These are phyloP conservation scores for Pelargonium myrrhifolium DNA, from an alignment of 441 rosid species.

Conservation along the genomic window DNA sequence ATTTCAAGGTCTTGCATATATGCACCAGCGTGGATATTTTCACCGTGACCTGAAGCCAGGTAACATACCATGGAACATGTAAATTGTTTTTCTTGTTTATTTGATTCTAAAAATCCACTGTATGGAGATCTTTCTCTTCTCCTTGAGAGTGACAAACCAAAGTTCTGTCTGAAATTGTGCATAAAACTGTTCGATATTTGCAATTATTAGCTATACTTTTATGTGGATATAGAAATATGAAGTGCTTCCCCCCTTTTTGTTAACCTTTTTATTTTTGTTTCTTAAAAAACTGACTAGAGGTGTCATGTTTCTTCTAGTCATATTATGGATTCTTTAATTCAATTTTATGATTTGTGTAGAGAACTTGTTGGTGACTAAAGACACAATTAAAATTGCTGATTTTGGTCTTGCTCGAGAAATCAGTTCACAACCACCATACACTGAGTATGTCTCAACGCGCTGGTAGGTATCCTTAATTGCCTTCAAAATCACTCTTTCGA, in stretches of 20 bases:
- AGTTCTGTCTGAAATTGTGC: not conserved
- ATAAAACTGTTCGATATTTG: not conserved
- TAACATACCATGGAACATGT: constrained; percentile 22
- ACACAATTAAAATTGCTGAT: constrained; percentile 81
- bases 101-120: not conserved
- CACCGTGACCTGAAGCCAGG: constrained; percentile 99
- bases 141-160: not conserved
- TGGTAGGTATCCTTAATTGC: constrained; percentile 46
- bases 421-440: constrained; percentile 73
- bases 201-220: not conserved
- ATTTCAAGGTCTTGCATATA: constrained; percentile 85
- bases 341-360: constrained; percentile 31
- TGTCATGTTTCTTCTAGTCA: not conserved
- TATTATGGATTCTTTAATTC: not conserved
- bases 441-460: constrained; percentile 90
- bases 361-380: constrained; percentile 71
- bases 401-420: constrained; percentile 94
- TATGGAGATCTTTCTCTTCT: not conserved
- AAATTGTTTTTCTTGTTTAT: not conserved
- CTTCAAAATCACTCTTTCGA: not conserved
- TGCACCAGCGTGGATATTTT: constrained; percentile 90
- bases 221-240: not conserved
- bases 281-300: not conserved
- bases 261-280: not conserved
- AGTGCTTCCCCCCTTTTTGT: not conserved